Base-by-base conservation (phyloP, 2,329 filamentous ascomycete species). In the Aspergillus novoparasiticus region DNA sequence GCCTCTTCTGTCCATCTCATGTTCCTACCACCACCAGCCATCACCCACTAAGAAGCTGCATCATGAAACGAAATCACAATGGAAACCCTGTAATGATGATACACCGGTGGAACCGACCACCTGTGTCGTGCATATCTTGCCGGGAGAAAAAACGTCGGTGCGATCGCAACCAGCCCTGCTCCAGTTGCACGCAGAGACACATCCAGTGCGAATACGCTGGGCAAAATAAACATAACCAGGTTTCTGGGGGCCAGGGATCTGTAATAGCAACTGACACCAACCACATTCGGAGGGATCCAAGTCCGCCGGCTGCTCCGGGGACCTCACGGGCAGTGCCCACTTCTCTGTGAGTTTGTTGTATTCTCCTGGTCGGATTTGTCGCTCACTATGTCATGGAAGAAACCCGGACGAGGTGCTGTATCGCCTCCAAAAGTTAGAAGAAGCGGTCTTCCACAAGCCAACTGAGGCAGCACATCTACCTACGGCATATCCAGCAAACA, bases 81-180 rank as follows among this genome's bases (percentile, higher is more conserved):
- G 48, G 48, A 34, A 2, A 9, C 3, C 48, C 48, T 10, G 19
- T 32, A 12, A 51, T 51, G 48, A 51, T 51, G 48, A 34, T 54
- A 8, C 59, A 61, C 23, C 61, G 50, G 4, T 62, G 53, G 57
- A 45, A 28, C 16, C 57, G 63, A 32, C 65, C 66, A 12, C 57
- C 66, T 3, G 23, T 68, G 30, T 69, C 68, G 6, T 72, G 70
- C 39, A 46, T 28, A 6, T 56, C 62, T 14, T 72, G 71, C 54
- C 66, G 70, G 11, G 62, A 65, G 21, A 69, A 70, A 58, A 71
- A 72, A 53, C 63, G 67, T 14, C 66, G 70, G 10, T 72, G 70
- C 48, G 65, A 72, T 57, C 66, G 69, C 21, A 34, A 28, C 16
- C 65, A 67, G 26, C 71, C 71, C 26, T 72, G 69, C 41, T 67